These are phyloP conservation scores for Pythium inflatum DNA, from an alignment of 352 stramenopile genomes.

Conservation along the genomic window DNA sequence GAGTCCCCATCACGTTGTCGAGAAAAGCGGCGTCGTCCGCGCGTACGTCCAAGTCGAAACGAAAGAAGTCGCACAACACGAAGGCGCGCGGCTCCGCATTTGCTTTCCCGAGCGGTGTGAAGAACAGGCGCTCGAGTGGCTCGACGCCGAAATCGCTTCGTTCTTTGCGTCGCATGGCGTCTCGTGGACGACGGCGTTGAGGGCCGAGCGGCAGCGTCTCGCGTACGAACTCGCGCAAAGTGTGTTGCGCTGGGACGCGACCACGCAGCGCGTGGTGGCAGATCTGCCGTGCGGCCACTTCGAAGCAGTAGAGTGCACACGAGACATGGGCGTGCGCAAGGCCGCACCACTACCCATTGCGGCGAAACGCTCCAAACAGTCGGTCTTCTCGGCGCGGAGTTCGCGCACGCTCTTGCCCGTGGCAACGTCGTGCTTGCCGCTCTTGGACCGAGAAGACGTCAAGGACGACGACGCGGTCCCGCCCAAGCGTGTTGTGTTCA, in stretches of 20 bases:
- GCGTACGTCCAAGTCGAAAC: slow-evolving; percentile 68
- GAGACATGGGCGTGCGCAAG: slow-evolving; percentile 7
- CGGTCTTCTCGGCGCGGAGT: slow-evolving; percentile 32
- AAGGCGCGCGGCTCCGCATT: slow-evolving; percentile 35
- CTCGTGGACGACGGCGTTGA: slow-evolving; percentile 43
- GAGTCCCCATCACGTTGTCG: slow-evolving; percentile 45
- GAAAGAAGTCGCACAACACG: background rate
- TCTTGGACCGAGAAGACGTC: slow-evolving; percentile 42
- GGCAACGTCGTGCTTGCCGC: slow-evolving; percentile 46
- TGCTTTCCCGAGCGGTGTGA: slow-evolving; percentile 55
- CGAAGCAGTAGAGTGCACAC: slow-evolving; percentile 19
- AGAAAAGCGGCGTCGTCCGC: slow-evolving; percentile 44
- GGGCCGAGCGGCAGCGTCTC: slow-evolving; percentile 21
- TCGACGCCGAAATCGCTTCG: slow-evolving; percentile 60
- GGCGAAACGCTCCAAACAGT: slow-evolving; percentile 29
- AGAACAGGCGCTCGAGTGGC: slow-evolving; percentile 50
- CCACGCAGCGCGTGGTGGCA: slow-evolving; percentile 18
- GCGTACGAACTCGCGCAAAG: slow-evolving; percentile 13
- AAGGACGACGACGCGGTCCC: slow-evolving; percentile 28
- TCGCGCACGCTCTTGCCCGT: slow-evolving; percentile 20
- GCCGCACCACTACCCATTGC: background rate
- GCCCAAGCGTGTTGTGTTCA: slow-evolving; percentile 20
- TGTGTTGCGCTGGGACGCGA: slow-evolving; percentile 25
- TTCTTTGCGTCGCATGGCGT: slow-evolving; percentile 33
- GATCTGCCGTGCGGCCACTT: slow-evolving; percentile 29